Conservation (phyloP, 139 green algal genomes). For the Penium margaritaceum region DNA sequence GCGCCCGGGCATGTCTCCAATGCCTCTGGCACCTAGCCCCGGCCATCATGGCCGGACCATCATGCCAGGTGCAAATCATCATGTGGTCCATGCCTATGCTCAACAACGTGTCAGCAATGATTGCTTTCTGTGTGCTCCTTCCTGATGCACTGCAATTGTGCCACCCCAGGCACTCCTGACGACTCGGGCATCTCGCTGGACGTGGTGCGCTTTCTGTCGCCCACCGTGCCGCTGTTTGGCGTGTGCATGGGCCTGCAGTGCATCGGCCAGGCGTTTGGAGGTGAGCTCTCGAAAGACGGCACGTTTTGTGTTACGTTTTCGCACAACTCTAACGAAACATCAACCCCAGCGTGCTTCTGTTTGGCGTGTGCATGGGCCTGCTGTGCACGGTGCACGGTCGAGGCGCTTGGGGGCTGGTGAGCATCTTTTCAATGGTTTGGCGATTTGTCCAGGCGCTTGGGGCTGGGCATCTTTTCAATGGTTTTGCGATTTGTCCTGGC, state of each 20-base stretch:
- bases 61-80: too few species aligned
- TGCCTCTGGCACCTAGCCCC: constrained; percentile 60
- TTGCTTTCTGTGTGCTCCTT: too few species aligned
- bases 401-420: too few species aligned
- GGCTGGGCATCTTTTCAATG: too few species aligned
- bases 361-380: constrained; percentile 98
- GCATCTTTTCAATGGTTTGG: too few species aligned
- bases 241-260: constrained; percentile 99
- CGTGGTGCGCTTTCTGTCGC: constrained; percentile 68
- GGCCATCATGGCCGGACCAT: background rate
- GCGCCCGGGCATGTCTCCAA: background rate
- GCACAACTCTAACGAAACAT: too few species aligned
- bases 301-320: background rate
- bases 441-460: too few species aligned
- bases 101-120: too few species aligned
- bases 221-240: constrained; percentile 82
- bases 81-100: too few species aligned
- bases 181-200: constrained; percentile 92
- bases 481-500: too few species aligned
- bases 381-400: constrained; percentile 98
- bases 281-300: background rate
- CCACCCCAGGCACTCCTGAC: constrained; percentile 54
- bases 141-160: background rate
- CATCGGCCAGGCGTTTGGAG: constrained; percentile 78
- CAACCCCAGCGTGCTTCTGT: constrained; percentile 32